phyloP scores from a whole-genome alignment of 345 rosid species.

The Pugionium dolabratum region DNA sequence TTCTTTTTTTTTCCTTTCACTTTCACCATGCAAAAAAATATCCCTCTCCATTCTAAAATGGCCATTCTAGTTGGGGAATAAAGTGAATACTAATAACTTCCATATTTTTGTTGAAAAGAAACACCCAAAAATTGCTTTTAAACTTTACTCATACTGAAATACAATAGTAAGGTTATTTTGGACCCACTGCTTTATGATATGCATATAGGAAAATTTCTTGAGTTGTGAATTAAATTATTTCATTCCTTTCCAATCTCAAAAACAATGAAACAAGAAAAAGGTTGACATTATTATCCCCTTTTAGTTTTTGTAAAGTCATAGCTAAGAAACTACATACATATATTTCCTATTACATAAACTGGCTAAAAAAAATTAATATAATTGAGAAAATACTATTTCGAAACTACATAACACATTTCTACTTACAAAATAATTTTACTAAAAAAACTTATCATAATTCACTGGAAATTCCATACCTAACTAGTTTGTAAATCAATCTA shows the following conservation, averaged over 20 bases:
- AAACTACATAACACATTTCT: not conserved
- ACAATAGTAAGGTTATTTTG: slow-evolving; percentile 24
- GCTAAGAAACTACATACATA: slow-evolving; percentile 18
- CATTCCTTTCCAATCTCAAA: slow-evolving; percentile 28
- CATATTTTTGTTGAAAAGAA: slow-evolving; percentile 25
- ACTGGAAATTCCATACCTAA: not conserved
- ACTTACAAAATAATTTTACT: not conserved
- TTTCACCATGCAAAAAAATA: slow-evolving; percentile 35
- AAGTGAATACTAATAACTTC: slow-evolving; percentile 34
- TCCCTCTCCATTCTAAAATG: slow-evolving; percentile 31
- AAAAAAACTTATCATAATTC: not conserved
- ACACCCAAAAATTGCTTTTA: slow-evolving; percentile 38
- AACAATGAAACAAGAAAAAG: slow-evolving; percentile 35
- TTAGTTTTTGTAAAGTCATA: slow-evolving; percentile 36
- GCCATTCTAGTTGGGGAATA: slow-evolving; percentile 33
- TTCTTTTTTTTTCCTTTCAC: slow-evolving; percentile 10
- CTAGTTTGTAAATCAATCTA: not conserved
- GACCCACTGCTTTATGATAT: slow-evolving; percentile 40
- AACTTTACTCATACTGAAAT: slow-evolving; percentile 28
- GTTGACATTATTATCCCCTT: slow-evolving; percentile 39
- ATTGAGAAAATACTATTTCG: not conserved
- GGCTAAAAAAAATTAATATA: not conserved
- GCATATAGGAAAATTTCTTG: slow-evolving; percentile 40
- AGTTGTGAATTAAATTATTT: slow-evolving; percentile 36
- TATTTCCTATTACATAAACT: slow-evolving; percentile 15